Base-by-base conservation (phyloP, 257 asterid genomes). In the Verbascum thapsus region DNA sequence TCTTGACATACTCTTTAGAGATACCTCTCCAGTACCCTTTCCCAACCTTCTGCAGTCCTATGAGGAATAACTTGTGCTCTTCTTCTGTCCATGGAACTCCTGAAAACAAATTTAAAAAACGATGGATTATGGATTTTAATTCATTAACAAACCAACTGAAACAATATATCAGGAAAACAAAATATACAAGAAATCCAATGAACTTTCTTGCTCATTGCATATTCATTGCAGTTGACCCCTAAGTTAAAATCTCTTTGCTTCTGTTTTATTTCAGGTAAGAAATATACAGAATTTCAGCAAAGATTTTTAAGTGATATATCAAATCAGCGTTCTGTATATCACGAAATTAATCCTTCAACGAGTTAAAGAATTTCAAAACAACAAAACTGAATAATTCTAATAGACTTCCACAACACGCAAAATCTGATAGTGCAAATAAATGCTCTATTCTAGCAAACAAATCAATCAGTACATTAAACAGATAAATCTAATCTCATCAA, bases 51-150 rank as follows among this genome's bases (percentile, higher is more conserved):
- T 85, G 74, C 74, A 91, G 68, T 71, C 98, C 98, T 68, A 86
- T 20, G 7, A 91, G 85, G 88, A 91, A 88, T 45, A 79, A 65
- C 72, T 80, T 88, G 79, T 91, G 98, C 61, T 91, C 98, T 59
- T 86, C 96, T 72, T 88, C 96, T 6, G 94, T 88, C 98, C 98
- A 88, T 56, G 98, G 87, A 55, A 82, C 84, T 71, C 95, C 98
- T 91, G 65, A 22, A 62, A 66, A 50, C 39, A 55, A 17, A 61
- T 34, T 13, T 17, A 2, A 26, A 66, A 35, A 38, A 10, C 43
- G 41, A 13, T 19, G 40, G 34, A 68, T 23, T 17, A n/a, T 7
- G 59, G 22, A 57, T 23, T 5, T 10, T n/a, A 53, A n/a, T 44
- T 9, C 15, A 52, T 53, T 16, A 32, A 54, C 50, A 55, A 18